Conservation (phyloP, 2,329 filamentous ascomycete species). For the Delphinella strobiligena region DNA sequence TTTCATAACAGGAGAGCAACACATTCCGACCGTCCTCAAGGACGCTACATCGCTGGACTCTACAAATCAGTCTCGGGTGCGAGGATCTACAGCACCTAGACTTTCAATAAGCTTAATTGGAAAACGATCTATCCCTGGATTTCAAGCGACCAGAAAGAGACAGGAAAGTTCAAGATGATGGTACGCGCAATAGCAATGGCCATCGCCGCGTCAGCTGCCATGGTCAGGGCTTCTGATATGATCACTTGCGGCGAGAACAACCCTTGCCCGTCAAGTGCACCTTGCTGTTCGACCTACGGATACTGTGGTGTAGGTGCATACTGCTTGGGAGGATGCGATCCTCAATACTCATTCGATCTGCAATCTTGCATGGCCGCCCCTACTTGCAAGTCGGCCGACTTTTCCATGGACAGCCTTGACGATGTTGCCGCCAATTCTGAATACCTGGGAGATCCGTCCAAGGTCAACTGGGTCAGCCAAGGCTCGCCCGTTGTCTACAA, state of each 20-base stretch:
- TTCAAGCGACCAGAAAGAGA: not conserved
- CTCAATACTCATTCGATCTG: conserved; percentile 67
- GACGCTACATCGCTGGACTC: too few relatives aligned
- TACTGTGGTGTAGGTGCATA: conserved; percentile 83
- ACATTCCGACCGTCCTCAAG: not conserved
- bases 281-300: conserved; percentile 53
- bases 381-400: conserved; percentile 62
- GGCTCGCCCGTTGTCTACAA: conserved; percentile 60
- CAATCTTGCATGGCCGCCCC: conserved; percentile 78
- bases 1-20: not conserved
- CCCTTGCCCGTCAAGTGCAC: conserved; percentile 19
- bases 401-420: conserved; percentile 62
- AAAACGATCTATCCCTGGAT: too few relatives aligned
- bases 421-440: conserved; percentile 58
- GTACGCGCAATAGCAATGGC: conserved; percentile 18
- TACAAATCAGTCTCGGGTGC: too few relatives aligned
- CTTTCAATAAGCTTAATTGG: too few relatives aligned
- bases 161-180: conserved; percentile 10
- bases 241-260: conserved; percentile 19
- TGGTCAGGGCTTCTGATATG: conserved; percentile 14
- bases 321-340: conserved; percentile 92
- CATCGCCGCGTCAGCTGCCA: conserved; percentile 19
- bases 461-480: conserved; percentile 78
- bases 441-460: conserved; percentile 74
- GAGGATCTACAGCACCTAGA: too few relatives aligned